These are phyloP conservation scores for Fonsecaea pugnacius DNA, from an alignment of 2,329 filamentous ascomycete species.

Conservation along the genomic window DNA sequence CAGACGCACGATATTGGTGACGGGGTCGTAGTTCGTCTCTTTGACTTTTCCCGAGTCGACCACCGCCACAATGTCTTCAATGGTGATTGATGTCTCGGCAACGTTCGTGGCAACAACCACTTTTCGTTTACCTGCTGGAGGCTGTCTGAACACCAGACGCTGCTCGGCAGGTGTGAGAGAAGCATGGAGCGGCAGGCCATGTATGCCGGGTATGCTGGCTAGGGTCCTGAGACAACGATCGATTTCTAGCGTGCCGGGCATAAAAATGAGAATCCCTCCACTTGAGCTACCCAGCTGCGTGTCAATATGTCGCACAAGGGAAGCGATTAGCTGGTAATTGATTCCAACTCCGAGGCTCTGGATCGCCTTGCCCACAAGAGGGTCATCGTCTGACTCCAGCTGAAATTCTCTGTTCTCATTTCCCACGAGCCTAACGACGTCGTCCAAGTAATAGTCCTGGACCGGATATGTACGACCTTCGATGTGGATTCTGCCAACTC, in stretches of 20 bases:
- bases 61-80: slow-evolving; percentile 94
- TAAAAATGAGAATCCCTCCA: slow-evolving; percentile 92
- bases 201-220: slow-evolving; percentile 65
- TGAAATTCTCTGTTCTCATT: slow-evolving; percentile 35
- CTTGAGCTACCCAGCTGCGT: slow-evolving; percentile 71
- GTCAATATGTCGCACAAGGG: slow-evolving; percentile 82
- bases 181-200: slow-evolving; percentile 87
- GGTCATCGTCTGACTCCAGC: slow-evolving; percentile 35
- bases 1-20: slow-evolving; percentile 90
- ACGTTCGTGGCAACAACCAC: slow-evolving; percentile 95
- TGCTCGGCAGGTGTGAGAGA: slow-evolving; percentile 89
- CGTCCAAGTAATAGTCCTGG: slow-evolving; percentile 85
- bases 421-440: slow-evolving; percentile 76
- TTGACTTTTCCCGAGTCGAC: slow-evolving; percentile 96
- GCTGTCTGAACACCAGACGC: slow-evolving; percentile 76
- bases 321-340: slow-evolving; percentile 84
- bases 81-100: slow-evolving; percentile 97
- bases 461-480: slow-evolving; percentile 88
- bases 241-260: slow-evolving; percentile 91
- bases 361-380: slow-evolving; percentile 69
- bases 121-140: slow-evolving; percentile 82
- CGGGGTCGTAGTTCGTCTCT: slow-evolving; percentile 89
- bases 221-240: slow-evolving; percentile 75
- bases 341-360: slow-evolving; percentile 78
- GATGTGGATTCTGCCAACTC: slow-evolving; percentile 83